These are phyloP conservation scores for Saccharomycopsis hybrid DNA, from an alignment of 1,139 yeast species.

Conservation along the genomic window DNA sequence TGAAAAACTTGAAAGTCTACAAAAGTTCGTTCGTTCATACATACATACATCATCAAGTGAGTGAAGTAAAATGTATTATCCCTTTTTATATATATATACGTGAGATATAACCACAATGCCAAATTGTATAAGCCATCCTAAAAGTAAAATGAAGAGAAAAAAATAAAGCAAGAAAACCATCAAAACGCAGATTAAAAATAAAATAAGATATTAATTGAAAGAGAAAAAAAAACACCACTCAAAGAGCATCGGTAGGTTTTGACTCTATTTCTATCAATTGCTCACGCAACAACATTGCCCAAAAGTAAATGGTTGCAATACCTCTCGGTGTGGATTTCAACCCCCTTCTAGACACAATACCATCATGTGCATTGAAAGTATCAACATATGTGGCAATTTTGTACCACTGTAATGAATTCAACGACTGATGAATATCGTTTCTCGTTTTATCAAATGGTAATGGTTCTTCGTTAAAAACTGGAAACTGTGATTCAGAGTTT, in stretches of 20 bases:
- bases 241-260: not conserved
- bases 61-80: too few relatives aligned
- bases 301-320: constrained; percentile 45
- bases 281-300: constrained; percentile 27
- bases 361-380: constrained; percentile 67
- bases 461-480: constrained; percentile 23
- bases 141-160: too few relatives aligned
- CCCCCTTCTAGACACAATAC: constrained; percentile 64
- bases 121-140: too few relatives aligned
- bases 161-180: too few relatives aligned
- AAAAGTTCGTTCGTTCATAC: too few relatives aligned
- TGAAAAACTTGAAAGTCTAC: too few relatives aligned
- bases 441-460: constrained; percentile 41
- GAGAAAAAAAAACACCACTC: too few relatives aligned
- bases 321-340: constrained; percentile 48
- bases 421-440: constrained; percentile 38
- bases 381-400: constrained; percentile 61
- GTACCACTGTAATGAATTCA: constrained; percentile 55
- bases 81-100: too few relatives aligned
- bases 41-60: too few relatives aligned
- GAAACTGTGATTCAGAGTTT: constrained; percentile 21
- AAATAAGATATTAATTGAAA: not conserved
- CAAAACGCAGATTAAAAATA: too few relatives aligned
- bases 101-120: too few relatives aligned
- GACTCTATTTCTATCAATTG: not conserved